Conservation (phyloP, 495 filamentous ascomycete genomes). For the Penicillium silybi region DNA sequence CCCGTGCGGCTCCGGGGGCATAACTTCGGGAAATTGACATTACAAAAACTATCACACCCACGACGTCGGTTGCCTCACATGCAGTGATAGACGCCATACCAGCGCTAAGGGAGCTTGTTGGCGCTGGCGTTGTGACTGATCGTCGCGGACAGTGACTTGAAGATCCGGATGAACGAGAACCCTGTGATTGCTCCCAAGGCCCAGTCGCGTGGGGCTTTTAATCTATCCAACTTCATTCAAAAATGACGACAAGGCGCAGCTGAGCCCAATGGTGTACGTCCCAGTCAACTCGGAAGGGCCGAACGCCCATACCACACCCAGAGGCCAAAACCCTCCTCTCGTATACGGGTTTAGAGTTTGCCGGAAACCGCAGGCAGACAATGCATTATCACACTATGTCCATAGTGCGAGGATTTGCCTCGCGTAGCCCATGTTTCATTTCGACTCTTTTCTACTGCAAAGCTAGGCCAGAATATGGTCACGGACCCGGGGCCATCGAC, state of each 20-base stretch:
- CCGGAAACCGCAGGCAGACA: not conserved
- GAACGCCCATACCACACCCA: not conserved
- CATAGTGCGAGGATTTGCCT: not conserved
- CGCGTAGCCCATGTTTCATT: not conserved
- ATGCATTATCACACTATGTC: not conserved
- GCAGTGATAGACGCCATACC: not conserved
- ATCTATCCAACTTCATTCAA: slow-evolving; percentile 1
- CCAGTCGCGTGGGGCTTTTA: slow-evolving; percentile 1
- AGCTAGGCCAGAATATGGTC: not conserved
- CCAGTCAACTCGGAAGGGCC: slow-evolving; percentile 10
- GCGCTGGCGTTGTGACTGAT: slow-evolving; percentile 17
- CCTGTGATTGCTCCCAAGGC: not conserved
- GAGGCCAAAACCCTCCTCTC: not conserved
- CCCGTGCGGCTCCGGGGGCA: slow-evolving; percentile 1
- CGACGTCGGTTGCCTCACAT: not conserved
- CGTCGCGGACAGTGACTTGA: slow-evolving; percentile 11
- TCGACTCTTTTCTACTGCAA: not conserved
- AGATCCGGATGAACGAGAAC: slow-evolving; percentile 11
- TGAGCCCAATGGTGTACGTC: slow-evolving; percentile 2
- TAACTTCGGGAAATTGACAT: not conserved
- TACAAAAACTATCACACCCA: not conserved
- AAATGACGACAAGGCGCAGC: slow-evolving; percentile 12
- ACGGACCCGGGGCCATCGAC: not conserved
- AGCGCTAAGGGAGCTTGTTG: slow-evolving; percentile 4
- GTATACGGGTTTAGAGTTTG: not conserved